Percentiles rank a stretch among this genome's conserved stretches.
These are phyloP conservation scores for Melastoma candidum DNA, from an alignment of 441 rosid species.

Conservation along the genomic window DNA sequence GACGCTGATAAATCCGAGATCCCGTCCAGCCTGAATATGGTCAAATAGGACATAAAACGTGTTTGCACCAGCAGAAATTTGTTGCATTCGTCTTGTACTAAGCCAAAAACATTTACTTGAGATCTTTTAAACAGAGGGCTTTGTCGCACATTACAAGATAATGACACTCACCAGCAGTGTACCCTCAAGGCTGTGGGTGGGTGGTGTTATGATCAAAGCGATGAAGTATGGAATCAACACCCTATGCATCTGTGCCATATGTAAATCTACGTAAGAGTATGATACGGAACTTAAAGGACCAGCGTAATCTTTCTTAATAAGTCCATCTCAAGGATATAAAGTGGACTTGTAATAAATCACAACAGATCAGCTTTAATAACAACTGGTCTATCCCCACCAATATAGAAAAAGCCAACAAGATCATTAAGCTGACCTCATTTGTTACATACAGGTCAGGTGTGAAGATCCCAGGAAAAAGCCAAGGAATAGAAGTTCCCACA, in stretches of 20 bases:
- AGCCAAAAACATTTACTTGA: neutral
- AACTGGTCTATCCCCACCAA: too few species aligned
- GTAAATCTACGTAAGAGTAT: neutral
- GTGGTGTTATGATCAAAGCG: constrained; percentile 18
- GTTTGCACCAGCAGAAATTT: neutral
- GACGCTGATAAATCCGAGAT: constrained; percentile 15
- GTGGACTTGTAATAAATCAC: neutral
- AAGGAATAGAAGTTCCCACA: constrained; percentile 25
- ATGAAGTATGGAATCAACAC: constrained; percentile 20
- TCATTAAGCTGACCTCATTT: constrained; percentile 20
- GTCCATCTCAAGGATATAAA: neutral
- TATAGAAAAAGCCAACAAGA: neutral
- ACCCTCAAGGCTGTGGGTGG: constrained; percentile 24
- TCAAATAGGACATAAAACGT: neutral
- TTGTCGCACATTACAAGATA: neutral
- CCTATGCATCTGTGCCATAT: constrained; percentile 21
- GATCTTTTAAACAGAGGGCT: neutral
- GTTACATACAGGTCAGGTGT: constrained; percentile 24
- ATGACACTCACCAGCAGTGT: constrained; percentile 19
- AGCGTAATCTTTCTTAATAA: neutral
- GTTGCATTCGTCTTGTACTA: neutral
- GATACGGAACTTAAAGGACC: neutral
- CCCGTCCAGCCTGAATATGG: constrained; percentile 17
- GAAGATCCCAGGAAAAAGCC: constrained; percentile 26
- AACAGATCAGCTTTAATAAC: too few species aligned